phyloP scores from a whole-genome alignment of 1,139 yeast genomes.

The Groenewaldozyma sp. region DNA sequence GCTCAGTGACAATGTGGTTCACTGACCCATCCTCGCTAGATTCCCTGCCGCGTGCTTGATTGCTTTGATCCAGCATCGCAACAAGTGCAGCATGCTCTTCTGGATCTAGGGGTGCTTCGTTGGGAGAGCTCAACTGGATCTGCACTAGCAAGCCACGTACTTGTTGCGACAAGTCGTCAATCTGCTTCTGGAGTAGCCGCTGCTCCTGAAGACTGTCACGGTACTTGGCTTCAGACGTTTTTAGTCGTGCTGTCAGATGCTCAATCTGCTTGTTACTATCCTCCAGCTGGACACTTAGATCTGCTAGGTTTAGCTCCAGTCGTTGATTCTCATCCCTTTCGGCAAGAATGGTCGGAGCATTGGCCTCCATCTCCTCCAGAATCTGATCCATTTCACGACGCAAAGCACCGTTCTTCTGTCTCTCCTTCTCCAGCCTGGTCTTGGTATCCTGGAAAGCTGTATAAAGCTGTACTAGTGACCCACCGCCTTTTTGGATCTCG shows the following conservation, averaged over 20 bases:
- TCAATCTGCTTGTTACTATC: slow-evolving; percentile 37
- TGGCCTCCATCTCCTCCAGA: slow-evolving; percentile 66
- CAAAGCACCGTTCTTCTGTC: slow-evolving; percentile 59
- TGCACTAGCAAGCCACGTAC: slow-evolving; percentile 65
- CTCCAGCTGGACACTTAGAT: slow-evolving; percentile 41
- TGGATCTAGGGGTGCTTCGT: slow-evolving; percentile 45
- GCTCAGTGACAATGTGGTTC: slow-evolving; percentile 48
- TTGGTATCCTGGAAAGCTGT: slow-evolving; percentile 55
- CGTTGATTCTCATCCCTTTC: slow-evolving; percentile 46
- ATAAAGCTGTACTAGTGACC: slow-evolving; percentile 60
- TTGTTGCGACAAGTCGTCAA: slow-evolving; percentile 70
- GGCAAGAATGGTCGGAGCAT: slow-evolving; percentile 69
- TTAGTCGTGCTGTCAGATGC: slow-evolving; percentile 28
- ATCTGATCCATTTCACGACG: slow-evolving; percentile 64
- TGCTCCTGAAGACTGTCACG: slow-evolving; percentile 27
- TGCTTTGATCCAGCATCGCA: slow-evolving; percentile 31
- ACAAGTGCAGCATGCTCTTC: slow-evolving; percentile 50
- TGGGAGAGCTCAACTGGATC: slow-evolving; percentile 40
- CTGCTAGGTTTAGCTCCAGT: slow-evolving; percentile 44
- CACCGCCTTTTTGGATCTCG: slow-evolving; percentile 40
- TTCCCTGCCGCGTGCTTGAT: slow-evolving; percentile 26
- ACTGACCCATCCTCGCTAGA: slow-evolving; percentile 1
- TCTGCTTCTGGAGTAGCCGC: slow-evolving; percentile 41
- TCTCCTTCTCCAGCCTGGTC: slow-evolving; percentile 60
- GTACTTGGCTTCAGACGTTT: slow-evolving; percentile 17